These are phyloP conservation scores for Lyophyllum shimeji DNA, from an alignment of 768 basidiomycete species.

Conservation along the genomic window DNA sequence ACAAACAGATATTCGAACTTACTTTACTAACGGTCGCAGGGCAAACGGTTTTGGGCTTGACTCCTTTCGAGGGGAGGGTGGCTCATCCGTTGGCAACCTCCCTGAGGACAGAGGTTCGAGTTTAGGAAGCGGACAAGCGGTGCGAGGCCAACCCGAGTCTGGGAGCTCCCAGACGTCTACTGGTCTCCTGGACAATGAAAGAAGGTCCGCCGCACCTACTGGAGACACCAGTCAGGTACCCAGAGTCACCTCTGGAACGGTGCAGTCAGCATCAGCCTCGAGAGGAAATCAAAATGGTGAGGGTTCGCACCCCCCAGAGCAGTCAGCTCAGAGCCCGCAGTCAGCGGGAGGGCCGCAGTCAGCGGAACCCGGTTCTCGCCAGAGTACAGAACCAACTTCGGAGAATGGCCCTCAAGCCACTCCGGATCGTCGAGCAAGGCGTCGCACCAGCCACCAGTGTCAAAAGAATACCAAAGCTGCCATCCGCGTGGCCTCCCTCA, in stretches of 20 bases:
- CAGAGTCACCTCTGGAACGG: neutral
- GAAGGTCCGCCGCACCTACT: neutral
- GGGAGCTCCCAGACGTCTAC: neutral
- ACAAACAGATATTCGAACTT: neutral
- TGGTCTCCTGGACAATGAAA: neutral
- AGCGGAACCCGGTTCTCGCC: neutral
- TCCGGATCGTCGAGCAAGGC: neutral
- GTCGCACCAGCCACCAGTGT: neutral
- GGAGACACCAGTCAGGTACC: neutral
- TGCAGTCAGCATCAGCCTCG: neutral
- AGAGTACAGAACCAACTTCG: neutral
- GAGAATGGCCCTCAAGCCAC: slow-evolving; percentile 14
- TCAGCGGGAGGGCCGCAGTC: neutral
- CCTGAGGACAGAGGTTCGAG: neutral
- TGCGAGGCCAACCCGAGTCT: neutral
- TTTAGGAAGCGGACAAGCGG: neutral
- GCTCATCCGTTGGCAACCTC: neutral
- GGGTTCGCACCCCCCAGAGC: neutral
- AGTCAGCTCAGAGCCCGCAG: slow-evolving; percentile 1
- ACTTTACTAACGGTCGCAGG: neutral
- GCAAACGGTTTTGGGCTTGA: neutral
- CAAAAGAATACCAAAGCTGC: slow-evolving; percentile 1
- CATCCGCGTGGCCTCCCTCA: neutral
- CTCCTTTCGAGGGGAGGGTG: neutral
- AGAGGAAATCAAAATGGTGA: neutral